Evolutionary conservation across 1,139 yeast species (phyloP).

Genomic region (Dujonia santamariae): DNA sequence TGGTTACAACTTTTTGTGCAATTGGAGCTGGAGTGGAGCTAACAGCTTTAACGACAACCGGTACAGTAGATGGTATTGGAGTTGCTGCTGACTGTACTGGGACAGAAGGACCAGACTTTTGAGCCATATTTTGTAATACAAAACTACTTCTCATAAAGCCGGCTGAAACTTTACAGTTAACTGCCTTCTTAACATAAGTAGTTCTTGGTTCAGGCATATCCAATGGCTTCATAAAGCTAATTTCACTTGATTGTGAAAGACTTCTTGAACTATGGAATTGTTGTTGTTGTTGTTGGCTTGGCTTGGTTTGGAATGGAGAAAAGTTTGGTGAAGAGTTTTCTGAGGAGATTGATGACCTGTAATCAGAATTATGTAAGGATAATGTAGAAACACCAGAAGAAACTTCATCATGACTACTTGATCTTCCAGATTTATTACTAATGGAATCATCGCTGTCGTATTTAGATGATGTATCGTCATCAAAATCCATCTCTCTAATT

Average conservation of each 20-base stretch:
- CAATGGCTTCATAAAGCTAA: slow-evolving; percentile 16
- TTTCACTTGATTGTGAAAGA: slow-evolving; percentile 13
- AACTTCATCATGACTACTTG: slow-evolving; percentile 20
- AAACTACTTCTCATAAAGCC: slow-evolving; percentile 43
- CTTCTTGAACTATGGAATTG: slow-evolving; percentile 9
- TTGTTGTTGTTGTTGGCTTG: not conserved
- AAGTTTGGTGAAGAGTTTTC: slow-evolving; percentile 13
- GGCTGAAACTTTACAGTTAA: slow-evolving; percentile 27
- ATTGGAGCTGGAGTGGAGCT: not conserved
- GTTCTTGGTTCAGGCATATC: slow-evolving; percentile 10
- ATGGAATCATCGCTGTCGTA: slow-evolving; percentile 32
- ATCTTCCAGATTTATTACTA: slow-evolving; percentile 16
- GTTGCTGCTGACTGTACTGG: slow-evolving; percentile 1
- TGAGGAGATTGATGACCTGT: slow-evolving; percentile 25
- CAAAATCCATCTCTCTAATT: slow-evolving; percentile 33
- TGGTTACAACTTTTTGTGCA: not conserved
- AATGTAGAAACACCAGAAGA: slow-evolving; percentile 38
- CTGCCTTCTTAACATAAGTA: slow-evolving; percentile 14
- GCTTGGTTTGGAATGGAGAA: slow-evolving; percentile 6
- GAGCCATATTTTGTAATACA: slow-evolving; percentile 30
- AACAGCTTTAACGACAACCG: not conserved
- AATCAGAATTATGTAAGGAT: slow-evolving; percentile 41
- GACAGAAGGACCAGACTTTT: slow-evolving; percentile 29
- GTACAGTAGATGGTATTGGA: not conserved
- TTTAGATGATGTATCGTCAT: slow-evolving; percentile 29